Conservation (phyloP, 2,329 filamentous ascomycete genomes). For the Beauveria sp. region DNA sequence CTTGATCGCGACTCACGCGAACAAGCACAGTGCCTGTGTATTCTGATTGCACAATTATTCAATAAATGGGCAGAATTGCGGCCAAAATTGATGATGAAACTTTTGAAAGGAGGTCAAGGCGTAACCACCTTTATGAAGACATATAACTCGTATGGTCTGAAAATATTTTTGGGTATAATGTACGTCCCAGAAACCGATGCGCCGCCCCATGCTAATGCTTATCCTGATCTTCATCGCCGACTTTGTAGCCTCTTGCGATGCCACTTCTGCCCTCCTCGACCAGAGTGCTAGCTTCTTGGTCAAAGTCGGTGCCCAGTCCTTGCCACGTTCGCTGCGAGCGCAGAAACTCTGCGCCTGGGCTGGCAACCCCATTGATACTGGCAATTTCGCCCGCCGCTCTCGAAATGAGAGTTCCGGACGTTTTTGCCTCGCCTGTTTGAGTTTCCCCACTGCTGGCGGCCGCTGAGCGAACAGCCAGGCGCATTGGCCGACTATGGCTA, state of each 20-base stretch:
- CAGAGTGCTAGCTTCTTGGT: conserved; percentile 51
- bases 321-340: conserved; percentile 81
- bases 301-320: conserved; percentile 80
- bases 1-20: background rate
- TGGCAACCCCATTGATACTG: conserved; percentile 76
- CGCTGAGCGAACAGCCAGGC: conserved; percentile 16
- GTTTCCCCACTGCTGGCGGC: conserved; percentile 10
- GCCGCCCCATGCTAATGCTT: conserved; percentile 20
- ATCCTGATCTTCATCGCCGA: conserved; percentile 47
- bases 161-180: background rate
- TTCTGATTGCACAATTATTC: background rate
- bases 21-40: background rate
- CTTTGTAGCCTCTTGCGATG: conserved; percentile 79
- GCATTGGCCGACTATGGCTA: conserved; percentile 70
- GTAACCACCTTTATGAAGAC: background rate
- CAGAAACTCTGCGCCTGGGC: conserved; percentile 84
- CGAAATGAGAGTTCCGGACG: conserved; percentile 44
- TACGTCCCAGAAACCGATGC: background rate
- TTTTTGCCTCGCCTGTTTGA: conserved; percentile 14
- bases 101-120: background rate
- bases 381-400: conserved; percentile 60
- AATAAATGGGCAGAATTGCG: background rate
- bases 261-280: conserved; percentile 84
- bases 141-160: background rate
- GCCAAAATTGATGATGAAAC: background rate